Percentiles rank a stretch among this genome's conserved stretches.
These are phyloP conservation scores for Neoboletus brunneissimus DNA, from an alignment of 768 basidiomycete genomes.

Conservation along the genomic window DNA sequence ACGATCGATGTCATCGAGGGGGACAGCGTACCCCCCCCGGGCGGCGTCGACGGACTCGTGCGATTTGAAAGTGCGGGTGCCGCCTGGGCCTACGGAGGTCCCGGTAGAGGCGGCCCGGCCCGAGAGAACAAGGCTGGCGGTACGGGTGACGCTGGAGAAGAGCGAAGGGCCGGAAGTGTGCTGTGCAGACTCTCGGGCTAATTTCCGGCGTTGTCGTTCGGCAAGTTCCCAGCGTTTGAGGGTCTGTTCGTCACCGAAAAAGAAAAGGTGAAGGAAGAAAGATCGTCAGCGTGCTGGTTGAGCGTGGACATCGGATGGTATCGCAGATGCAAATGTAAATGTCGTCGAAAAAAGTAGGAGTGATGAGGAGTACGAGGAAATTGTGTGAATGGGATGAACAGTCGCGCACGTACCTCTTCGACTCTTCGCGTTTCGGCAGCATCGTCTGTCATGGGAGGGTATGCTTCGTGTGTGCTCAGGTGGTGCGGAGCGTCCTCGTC, in stretches of 20 bases:
- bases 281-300: slow-evolving; percentile 1
- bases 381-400: neutral
- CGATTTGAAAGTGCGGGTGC: slow-evolving; percentile 45
- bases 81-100: slow-evolving; percentile 28
- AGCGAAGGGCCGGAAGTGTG: slow-evolving; percentile 39
- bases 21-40: slow-evolving; percentile 37
- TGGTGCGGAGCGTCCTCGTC: slow-evolving; percentile 26
- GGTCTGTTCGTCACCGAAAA: slow-evolving; percentile 44
- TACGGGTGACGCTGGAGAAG: slow-evolving; percentile 55
- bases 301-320: neutral
- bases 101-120: slow-evolving; percentile 34
- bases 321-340: neutral
- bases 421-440: slow-evolving; percentile 65
- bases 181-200: slow-evolving; percentile 55
- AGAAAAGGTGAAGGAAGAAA: neutral
- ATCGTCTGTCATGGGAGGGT: slow-evolving; percentile 69
- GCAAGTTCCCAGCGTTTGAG: slow-evolving; percentile 74
- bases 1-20: slow-evolving; percentile 50
- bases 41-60: slow-evolving; percentile 47
- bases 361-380: neutral
- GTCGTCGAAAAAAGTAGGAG: neutral
- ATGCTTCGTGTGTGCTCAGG: slow-evolving; percentile 31
- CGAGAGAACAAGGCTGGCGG: slow-evolving; percentile 59
- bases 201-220: slow-evolving; percentile 73
- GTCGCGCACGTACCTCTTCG: slow-evolving; percentile 55